A percentile compares a stretch with the other conserved stretches of the same genome.
Conservation (phyloP, 108 stramenopile genomes). For the Pseudonitzschia multiseries region DNA sequence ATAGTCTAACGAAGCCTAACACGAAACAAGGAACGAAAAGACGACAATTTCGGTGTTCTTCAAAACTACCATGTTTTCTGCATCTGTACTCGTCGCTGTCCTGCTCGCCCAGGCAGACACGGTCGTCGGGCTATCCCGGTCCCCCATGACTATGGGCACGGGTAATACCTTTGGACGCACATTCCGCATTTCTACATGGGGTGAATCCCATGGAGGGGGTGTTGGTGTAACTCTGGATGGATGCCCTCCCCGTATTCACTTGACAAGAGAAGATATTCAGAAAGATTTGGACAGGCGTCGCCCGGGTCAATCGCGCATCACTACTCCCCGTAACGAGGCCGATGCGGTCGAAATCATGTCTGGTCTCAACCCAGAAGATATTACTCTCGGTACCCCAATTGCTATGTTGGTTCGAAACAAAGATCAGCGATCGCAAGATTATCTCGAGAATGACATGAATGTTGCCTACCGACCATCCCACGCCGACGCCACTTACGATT, state of each 20-base stretch:
- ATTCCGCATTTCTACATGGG: constrained; percentile 98
- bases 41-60: neutral
- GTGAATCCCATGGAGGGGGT: constrained; percentile 97
- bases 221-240: constrained; percentile 97
- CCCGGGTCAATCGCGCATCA: constrained; percentile 93
- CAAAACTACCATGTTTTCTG: neutral
- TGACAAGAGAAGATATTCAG: constrained; percentile 92
- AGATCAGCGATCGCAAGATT: constrained; percentile 91
- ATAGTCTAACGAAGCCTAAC: neutral
- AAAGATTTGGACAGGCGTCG: constrained; percentile 92
- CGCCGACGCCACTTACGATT: constrained; percentile 98
- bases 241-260: constrained; percentile 90
- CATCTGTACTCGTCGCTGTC: neutral
- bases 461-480: constrained; percentile 96
- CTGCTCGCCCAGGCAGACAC: neutral
- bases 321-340: constrained; percentile 96
- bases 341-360: constrained; percentile 94
- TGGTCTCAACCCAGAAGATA: constrained; percentile 80
- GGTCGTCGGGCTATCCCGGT: neutral
- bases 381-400: constrained; percentile 97
- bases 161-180: constrained; percentile 96
- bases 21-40: neutral
- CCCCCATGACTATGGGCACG: constrained; percentile 78
- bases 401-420: constrained; percentile 95
- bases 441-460: constrained; percentile 95